Base-by-base conservation (phyloP, 2,329 filamentous ascomycete genomes). In the Ilyonectria mors-panacis region DNA sequence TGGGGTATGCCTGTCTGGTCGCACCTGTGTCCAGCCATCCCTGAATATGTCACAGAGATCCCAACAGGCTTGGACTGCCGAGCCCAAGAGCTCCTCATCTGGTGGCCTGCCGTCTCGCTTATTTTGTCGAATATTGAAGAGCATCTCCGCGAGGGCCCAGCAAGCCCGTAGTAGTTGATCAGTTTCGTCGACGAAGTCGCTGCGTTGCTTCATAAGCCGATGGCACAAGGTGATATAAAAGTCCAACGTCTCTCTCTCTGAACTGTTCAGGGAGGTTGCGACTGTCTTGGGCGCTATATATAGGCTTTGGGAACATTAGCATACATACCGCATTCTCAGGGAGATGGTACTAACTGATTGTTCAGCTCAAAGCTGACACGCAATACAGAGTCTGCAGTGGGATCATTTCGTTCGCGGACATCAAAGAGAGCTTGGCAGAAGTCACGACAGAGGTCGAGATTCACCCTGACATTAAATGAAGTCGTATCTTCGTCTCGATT, bases 171-270 rank as follows among this genome's bases (percentile, higher is more conserved):
- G 86, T 4, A 98, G 85, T 7, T 93, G 91, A 78, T 97, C 94
- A 0, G 94, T 95, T 75, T 97, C 94, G 69, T 93, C 91, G 0
- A 90, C 91, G 2, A 95, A 81, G 30, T 93, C 92, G 59, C 89
- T 92, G 64, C 93, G 89, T 79, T 97, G 94, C 79, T 97, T 98
- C 94, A 98, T 98, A n/a, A 98, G 83, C 44, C 95, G 91, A 79
- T 98, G 95, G 76, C 95, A 98, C 3, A 98, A 81, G 0, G 95
- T 97, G 72, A 97, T 92, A 76, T 98, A 98, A 75, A 98, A 98
- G 76, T 98, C 95, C 63, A 98, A 81, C 0, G 95, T 98, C 65
- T n/a, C 95, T 87, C 80, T 98, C 95, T 59, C 92, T 89, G 78
- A 98, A 98, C 0, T 92, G 90, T 75, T 97, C 93, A 0, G 95